Conservation (phyloP, 352 stramenopile species). For the Aphanomyces cochlioides region DNA sequence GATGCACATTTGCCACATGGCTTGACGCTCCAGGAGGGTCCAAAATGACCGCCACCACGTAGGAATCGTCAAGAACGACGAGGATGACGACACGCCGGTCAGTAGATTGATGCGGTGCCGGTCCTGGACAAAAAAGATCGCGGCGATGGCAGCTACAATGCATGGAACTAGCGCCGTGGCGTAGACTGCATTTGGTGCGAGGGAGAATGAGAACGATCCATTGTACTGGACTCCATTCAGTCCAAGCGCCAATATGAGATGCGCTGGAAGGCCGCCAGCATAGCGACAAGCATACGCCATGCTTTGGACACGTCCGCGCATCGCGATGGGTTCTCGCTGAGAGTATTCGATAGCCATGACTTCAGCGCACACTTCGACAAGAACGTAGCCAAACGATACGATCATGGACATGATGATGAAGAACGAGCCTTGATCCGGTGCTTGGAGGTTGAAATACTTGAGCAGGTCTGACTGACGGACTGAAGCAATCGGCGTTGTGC, state of each 20-base stretch:
- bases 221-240: conserved; percentile 24
- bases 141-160: not conserved
- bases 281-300: conserved; percentile 14
- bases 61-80: not conserved
- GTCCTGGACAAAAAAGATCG: conserved; percentile 9
- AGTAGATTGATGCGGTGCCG: too few species aligned
- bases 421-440: conserved; percentile 33
- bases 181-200: conserved; percentile 9
- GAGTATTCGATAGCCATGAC: conserved; percentile 67
- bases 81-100: not conserved
- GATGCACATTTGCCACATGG: conserved; percentile 27
- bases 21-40: conserved; percentile 14
- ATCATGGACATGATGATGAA: conserved; percentile 33
- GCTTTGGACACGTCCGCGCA: conserved; percentile 39
- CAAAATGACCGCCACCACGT: conserved; percentile 17
- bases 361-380: conserved; percentile 65
- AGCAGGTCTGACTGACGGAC: not conserved
- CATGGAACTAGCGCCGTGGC: conserved; percentile 16
- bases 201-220: conserved; percentile 7
- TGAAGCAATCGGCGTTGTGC: not conserved
- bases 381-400: conserved; percentile 59
- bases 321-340: conserved; percentile 62
- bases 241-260: conserved; percentile 11
- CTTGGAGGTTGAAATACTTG: conserved; percentile 35
- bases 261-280: not conserved